phyloP scores from a whole-genome alignment of 2,329 filamentous ascomycete species.

The Botrytis aclada region DNA sequence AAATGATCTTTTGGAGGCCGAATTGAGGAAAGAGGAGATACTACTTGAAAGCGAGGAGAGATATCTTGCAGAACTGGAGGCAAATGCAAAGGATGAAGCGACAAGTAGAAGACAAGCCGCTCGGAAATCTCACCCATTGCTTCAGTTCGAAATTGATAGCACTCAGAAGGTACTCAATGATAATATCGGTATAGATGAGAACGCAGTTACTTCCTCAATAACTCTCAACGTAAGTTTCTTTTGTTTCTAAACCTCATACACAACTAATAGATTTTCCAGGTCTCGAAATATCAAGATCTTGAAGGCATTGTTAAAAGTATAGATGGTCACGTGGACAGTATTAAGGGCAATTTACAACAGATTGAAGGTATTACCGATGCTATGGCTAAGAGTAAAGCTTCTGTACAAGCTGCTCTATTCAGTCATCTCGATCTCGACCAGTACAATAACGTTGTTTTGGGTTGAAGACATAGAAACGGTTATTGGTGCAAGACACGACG shows the following conservation, averaged over 20 bases:
- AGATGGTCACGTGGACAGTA: constrained; percentile 36
- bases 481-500: background rate
- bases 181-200: constrained; percentile 24
- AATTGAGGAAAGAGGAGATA: constrained; percentile 55
- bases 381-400: constrained; percentile 35
- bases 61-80: constrained; percentile 49
- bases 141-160: constrained; percentile 26
- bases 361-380: constrained; percentile 35
- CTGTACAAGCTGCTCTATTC: constrained; percentile 36
- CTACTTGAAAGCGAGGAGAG: constrained; percentile 56
- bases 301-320: constrained; percentile 31
- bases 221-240: constrained; percentile 28
- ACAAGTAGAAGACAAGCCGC: constrained; percentile 47
- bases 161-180: constrained; percentile 23
- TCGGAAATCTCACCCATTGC: constrained; percentile 36
- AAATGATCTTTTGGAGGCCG: constrained; percentile 56
- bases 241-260: background rate
- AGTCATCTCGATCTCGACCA: constrained; percentile 31
- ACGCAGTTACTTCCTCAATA: constrained; percentile 1
- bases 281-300: constrained; percentile 33
- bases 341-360: constrained; percentile 36
- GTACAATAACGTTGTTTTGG: constrained; percentile 37
- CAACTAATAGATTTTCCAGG: constrained; percentile 27
- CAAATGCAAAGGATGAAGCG: constrained; percentile 54
- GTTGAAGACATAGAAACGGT: constrained; percentile 17